Conservation (phyloP, 495 filamentous ascomycete species). For the Xylaria curta region DNA sequence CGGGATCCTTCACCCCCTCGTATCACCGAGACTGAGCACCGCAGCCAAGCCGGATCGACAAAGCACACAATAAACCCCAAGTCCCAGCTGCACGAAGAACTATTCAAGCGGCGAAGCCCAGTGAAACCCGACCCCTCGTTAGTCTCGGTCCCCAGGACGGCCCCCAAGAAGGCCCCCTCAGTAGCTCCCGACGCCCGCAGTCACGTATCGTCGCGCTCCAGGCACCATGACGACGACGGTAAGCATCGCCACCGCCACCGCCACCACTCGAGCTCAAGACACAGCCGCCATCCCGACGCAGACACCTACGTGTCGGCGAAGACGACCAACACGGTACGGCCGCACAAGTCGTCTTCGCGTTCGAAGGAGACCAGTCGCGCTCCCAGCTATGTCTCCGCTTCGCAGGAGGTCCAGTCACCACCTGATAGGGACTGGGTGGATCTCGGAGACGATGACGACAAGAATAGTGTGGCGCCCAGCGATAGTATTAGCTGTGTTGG, state of each 20-base stretch:
- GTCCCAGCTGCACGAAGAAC: slow-evolving; percentile 36
- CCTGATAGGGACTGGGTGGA: slow-evolving; percentile 38
- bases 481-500: slow-evolving; percentile 73
- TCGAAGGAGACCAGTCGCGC: slow-evolving; percentile 33
- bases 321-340: slow-evolving; percentile 43
- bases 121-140: slow-evolving; percentile 16
- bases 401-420: slow-evolving; percentile 54
- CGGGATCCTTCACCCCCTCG: slow-evolving; percentile 24
- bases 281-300: slow-evolving; percentile 28
- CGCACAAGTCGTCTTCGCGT: slow-evolving; percentile 29
- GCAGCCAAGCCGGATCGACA: slow-evolving; percentile 35
- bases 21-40: slow-evolving; percentile 16
- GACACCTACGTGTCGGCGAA: slow-evolving; percentile 50
- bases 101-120: slow-evolving; percentile 39
- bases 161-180: slow-evolving; percentile 33
- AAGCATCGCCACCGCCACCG: slow-evolving; percentile 8
- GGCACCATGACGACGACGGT: neutral
- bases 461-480: slow-evolving; percentile 61
- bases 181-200: slow-evolving; percentile 38
- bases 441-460: slow-evolving; percentile 41
- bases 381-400: slow-evolving; percentile 39
- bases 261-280: slow-evolving; percentile 33
- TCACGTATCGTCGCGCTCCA: slow-evolving; percentile 22
- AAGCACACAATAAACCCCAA: slow-evolving; percentile 21
- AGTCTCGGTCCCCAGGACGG: too few species aligned